Base-by-base conservation (phyloP, 768 basidiomycete genomes). In the Pluteus cervinus region DNA sequence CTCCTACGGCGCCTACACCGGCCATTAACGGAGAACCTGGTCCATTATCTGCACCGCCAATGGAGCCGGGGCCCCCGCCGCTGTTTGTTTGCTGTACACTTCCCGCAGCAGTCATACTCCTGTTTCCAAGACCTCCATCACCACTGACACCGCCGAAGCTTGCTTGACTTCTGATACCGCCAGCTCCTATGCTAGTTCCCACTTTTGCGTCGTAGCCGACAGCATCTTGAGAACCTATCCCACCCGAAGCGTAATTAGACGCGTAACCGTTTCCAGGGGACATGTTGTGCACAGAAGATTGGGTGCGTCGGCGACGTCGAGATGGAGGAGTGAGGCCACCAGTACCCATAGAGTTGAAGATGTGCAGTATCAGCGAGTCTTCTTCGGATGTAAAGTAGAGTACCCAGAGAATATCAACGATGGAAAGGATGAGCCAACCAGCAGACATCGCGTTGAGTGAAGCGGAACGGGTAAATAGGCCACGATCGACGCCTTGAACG, bases 371-470 rank as follows among this genome's bases (percentile, higher is more conserved):
- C 45, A 90, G 79, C 0, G 91, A 90, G 54, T 93, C 91, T 51
- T 96, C 92, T 53, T 97, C 93, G 1, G 93, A 88, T 2, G 93
- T 96, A 61, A 99, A 94, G 68, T 90, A 96, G 42, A 97, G 76
- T 10, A 93, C 79, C 94, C 94, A 99, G 42, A 98, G 63, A 55
- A 98, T 86, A 69, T 98, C 73, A 40, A 93, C 86, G 44, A 97
- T 75, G 22, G 91, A 68, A 37, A 94, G 76, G 44, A 99, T 79
- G 50, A 99, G 76, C 88, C 89, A 99, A 42, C 94, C 96, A 3
- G 87, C 90, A 20, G 86, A 84, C 71, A 91, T 81, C 6, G 93
- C 89, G 45, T 86, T 81, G 40, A 79, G 62, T 3, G 87, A 66
- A 7, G 68, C 61, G 8, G 35, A 32, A 20, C 54, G 49, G n/a